Conservation (phyloP, 163 green algal genomes). For the Scenedesmus sp. region DNA sequence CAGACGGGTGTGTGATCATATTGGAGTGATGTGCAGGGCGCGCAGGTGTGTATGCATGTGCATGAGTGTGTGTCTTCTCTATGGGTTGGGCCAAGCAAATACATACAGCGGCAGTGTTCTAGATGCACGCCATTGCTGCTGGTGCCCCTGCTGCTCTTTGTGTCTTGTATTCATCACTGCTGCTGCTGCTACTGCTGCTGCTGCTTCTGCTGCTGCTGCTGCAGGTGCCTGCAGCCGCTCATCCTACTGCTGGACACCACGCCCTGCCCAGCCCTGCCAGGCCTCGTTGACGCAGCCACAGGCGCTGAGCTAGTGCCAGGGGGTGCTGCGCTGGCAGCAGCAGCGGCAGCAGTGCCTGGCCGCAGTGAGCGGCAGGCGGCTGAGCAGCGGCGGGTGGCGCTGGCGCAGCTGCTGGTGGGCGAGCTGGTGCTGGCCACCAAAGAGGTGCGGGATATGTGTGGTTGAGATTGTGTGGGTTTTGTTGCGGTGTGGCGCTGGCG, state of each 20-base stretch:
- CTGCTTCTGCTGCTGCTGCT: neutral
- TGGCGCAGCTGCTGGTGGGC: slow-evolving; percentile 73
- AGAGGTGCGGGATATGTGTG: slow-evolving; percentile 59
- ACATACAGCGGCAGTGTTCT: too few species aligned
- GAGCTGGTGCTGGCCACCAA: slow-evolving; percentile 87
- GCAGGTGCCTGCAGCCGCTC: slow-evolving; percentile 46
- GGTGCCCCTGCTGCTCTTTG: neutral
- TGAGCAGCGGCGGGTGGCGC: slow-evolving; percentile 46
- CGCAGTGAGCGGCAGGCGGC: slow-evolving; percentile 38
- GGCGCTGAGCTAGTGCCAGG: slow-evolving; percentile 20
- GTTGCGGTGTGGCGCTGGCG: slow-evolving; percentile 47
- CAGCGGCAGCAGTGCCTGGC: neutral
- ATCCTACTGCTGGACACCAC: slow-evolving; percentile 53
- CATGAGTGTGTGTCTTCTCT: too few species aligned
- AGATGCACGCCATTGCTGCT: too few species aligned
- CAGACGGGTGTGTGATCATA: slow-evolving; percentile 67
- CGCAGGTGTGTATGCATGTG: too few species aligned
- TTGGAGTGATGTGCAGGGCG: too few species aligned
- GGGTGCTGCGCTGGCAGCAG: neutral
- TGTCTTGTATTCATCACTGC: neutral
- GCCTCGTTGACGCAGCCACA: slow-evolving; percentile 17
- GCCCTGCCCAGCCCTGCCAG: slow-evolving; percentile 8
- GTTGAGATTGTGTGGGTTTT: neutral
- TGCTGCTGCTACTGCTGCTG: slow-evolving; percentile 50
- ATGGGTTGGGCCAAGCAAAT: too few species aligned